A percentile compares a stretch with the other conserved stretches of the same genome.
These are phyloP conservation scores for Colletotrichum phormii DNA, from an alignment of 2,329 filamentous ascomycete genomes.

Conservation along the genomic window DNA sequence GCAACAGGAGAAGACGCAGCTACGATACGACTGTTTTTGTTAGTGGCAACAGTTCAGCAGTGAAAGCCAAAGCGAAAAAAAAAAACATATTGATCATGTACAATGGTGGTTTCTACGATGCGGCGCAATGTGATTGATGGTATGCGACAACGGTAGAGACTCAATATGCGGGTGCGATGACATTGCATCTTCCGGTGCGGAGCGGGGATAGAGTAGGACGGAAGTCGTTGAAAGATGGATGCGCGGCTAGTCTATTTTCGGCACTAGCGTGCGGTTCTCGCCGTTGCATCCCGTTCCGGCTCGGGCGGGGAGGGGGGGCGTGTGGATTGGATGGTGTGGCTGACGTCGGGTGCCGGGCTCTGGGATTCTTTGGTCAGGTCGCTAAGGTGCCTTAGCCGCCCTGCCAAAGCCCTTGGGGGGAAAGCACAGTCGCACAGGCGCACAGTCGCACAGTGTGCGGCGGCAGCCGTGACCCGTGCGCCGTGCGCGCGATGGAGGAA, in stretches of 20 bases:
- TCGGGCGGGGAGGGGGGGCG: constrained; percentile 14
- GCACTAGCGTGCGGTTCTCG: constrained; percentile 35
- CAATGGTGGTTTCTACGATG: background rate
- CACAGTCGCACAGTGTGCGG: constrained; percentile 9
- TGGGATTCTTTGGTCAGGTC: background rate
- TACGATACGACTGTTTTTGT: constrained; percentile 30
- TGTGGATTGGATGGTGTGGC: background rate
- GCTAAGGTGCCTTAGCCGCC: background rate
- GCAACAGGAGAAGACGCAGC: constrained; percentile 10
- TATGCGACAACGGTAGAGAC: background rate
- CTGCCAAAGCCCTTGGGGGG: background rate
- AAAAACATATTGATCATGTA: constrained; percentile 9
- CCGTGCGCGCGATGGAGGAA: background rate
- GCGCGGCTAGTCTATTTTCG: constrained; percentile 13
- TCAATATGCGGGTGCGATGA: background rate
- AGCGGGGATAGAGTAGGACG: constrained; percentile 14
- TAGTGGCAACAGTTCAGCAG: constrained; percentile 22
- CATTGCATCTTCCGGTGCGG: constrained; percentile 12
- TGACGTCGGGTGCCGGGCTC: background rate
- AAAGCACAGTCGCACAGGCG: background rate
- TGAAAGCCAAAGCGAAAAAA: background rate
- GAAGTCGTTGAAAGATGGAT: constrained; percentile 33
- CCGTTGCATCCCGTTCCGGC: constrained; percentile 37
- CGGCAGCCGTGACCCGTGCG: background rate
- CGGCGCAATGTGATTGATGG: background rate